Evolutionary conservation across 352 stramenopile genomes (phyloP).

Genomic region (Phytophthora agathidicida): DNA sequence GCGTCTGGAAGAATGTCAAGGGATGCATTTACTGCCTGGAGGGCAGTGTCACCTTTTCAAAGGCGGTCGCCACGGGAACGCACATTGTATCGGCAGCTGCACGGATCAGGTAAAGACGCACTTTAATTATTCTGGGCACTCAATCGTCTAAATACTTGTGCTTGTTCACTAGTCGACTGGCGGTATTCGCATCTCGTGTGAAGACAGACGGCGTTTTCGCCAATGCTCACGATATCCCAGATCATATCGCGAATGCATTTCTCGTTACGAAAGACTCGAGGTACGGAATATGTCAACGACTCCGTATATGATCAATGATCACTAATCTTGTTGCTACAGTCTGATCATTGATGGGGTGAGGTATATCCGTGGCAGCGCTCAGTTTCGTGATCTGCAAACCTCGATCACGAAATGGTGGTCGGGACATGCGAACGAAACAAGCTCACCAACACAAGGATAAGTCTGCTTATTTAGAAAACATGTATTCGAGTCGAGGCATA

Average conservation of each 20-base stretch:
- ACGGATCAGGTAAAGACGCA: constrained; percentile 50
- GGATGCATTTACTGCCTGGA: constrained; percentile 75
- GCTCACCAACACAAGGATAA: constrained; percentile 1
- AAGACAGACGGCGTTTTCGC: constrained; percentile 55
- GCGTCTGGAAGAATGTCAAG: constrained; percentile 81
- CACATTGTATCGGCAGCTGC: constrained; percentile 61
- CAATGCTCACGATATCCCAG: constrained; percentile 63
- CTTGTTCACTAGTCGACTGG: constrained; percentile 35
- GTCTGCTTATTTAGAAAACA: constrained; percentile 32
- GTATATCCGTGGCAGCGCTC: constrained; percentile 57
- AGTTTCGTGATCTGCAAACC: constrained; percentile 53
- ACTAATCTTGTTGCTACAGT: constrained; percentile 27
- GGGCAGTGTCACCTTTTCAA: constrained; percentile 63
- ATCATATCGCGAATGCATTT: constrained; percentile 62
- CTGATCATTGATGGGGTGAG: constrained; percentile 63
- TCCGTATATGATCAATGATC: neutral
- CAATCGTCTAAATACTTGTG: constrained; percentile 3
- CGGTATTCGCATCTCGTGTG: constrained; percentile 50
- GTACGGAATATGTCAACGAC: constrained; percentile 19
- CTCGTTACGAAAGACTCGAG: constrained; percentile 62
- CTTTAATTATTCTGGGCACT: neutral
- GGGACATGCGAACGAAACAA: constrained; percentile 9
- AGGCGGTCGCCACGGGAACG: constrained; percentile 59
- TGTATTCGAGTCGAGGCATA: constrained; percentile 43
- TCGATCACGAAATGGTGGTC: constrained; percentile 57